phyloP scores from a whole-genome alignment of 805 yeast genomes.

The Wickerhamomyces canadensis region DNA sequence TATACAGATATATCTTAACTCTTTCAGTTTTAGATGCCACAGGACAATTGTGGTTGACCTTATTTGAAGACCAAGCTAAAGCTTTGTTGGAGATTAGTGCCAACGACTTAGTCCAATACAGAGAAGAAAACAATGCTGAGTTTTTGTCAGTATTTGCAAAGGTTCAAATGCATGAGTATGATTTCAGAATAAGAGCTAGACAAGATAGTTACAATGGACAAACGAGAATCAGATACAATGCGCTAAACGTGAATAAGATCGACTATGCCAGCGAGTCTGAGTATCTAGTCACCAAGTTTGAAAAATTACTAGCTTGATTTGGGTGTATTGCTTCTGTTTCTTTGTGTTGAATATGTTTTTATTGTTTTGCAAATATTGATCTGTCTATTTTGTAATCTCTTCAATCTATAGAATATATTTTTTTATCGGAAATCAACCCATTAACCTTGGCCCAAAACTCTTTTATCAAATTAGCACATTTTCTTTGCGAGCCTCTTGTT shows the following conservation, averaged over 20 bases:
- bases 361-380: not conserved
- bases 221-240: slow-evolving; percentile 70
- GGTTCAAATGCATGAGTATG: slow-evolving; percentile 61
- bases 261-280: slow-evolving; percentile 59
- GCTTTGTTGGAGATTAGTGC: slow-evolving; percentile 60
- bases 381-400: slow-evolving; percentile 7
- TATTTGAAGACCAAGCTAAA: slow-evolving; percentile 81
- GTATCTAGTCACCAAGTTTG: slow-evolving; percentile 37
- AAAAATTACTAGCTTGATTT: slow-evolving; percentile 12
- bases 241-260: slow-evolving; percentile 44
- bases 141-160: slow-evolving; percentile 41
- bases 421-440: slow-evolving; percentile 35
- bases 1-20: slow-evolving; percentile 76
- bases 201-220: slow-evolving; percentile 81
- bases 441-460: slow-evolving; percentile 62
- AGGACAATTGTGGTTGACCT: slow-evolving; percentile 80
- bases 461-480: slow-evolving; percentile 51
- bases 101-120: slow-evolving; percentile 45
- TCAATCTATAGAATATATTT: slow-evolving; percentile 3
- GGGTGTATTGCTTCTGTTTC: not conserved
- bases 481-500: slow-evolving; percentile 57
- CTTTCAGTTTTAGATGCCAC: slow-evolving; percentile 72
- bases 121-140: slow-evolving; percentile 40
- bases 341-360: not conserved
- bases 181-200: slow-evolving; percentile 74